Conservation (phyloP, 2,329 filamentous ascomycete genomes). For the Alternaria infectoria region DNA sequence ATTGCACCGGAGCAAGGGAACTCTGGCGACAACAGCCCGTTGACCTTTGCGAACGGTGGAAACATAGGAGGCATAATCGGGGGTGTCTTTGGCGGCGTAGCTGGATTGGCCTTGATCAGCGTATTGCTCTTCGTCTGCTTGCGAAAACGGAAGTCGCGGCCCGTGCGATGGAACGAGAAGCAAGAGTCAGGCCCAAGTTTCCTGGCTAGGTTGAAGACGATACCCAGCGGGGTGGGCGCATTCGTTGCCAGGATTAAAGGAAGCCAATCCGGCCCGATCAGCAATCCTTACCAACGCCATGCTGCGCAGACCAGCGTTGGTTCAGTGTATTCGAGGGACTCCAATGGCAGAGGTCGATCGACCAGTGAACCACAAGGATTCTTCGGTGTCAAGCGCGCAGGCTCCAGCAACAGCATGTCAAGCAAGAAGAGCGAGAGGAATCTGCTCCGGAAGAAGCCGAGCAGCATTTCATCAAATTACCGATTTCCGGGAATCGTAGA, state of each 20-base stretch:
- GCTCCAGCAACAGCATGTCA: slow-evolving; percentile 39
- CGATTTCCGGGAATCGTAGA: slow-evolving; percentile 39
- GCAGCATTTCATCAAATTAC: slow-evolving; percentile 34
- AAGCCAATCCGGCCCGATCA: slow-evolving; percentile 31
- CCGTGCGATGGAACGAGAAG: slow-evolving; percentile 27
- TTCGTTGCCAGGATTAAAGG: slow-evolving; percentile 39
- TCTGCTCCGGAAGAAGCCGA: slow-evolving; percentile 37
- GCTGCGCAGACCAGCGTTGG: slow-evolving; percentile 38
- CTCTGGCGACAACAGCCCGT: slow-evolving; percentile 13
- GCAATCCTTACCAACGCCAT: slow-evolving; percentile 39
- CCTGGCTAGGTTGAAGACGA: slow-evolving; percentile 26
- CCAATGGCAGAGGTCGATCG: slow-evolving; percentile 32
- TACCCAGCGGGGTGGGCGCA: slow-evolving; percentile 27
- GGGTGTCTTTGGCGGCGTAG: slow-evolving; percentile 44
- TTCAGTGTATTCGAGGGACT: slow-evolving; percentile 40
- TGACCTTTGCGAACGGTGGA: slow-evolving; percentile 28
- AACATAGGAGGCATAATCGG: slow-evolving; percentile 44
- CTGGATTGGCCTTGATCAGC: slow-evolving; percentile 40
- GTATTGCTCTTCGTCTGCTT: slow-evolving; percentile 43
- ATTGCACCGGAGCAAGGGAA: slow-evolving; percentile 34
- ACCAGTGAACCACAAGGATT: slow-evolving; percentile 38
- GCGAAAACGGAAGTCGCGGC: slow-evolving; percentile 37
- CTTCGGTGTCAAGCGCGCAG: slow-evolving; percentile 28
- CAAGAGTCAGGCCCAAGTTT: slow-evolving; percentile 13
- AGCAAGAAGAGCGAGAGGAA: slow-evolving; percentile 42